Evolutionary conservation across 2,329 filamentous ascomycete species (phyloP), one percentile per base, ranked within the genome.

Genomic region (Penicillium sp.): DNA sequence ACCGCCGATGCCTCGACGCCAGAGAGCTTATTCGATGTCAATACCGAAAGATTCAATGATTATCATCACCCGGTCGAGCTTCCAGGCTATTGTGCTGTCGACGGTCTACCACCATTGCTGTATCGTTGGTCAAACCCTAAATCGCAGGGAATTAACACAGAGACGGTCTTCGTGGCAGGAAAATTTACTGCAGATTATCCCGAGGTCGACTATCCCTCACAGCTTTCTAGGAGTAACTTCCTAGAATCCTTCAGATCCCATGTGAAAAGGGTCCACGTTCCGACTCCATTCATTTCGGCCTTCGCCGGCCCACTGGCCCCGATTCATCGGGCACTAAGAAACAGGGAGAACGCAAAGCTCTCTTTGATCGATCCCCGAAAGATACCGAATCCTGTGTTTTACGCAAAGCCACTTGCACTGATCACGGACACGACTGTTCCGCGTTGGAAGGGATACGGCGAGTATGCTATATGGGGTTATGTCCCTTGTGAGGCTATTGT

Each of bases 401-500:
- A 70, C 2, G 75, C 76, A 0, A 6, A 54, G 5, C 57, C 64
- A 1, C 54, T 77, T 1, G 66, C 76, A 3, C 25, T 48, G 3
- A n/a, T 58, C 0, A 68, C 63, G 0, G 10, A 10, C 1, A 66
- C 62, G 2, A 22, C 43, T 11, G 60, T 60, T 0, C 6, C 62
- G 0, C 57, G 43, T 0, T 71, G 72, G 53, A 55, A 59, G 8
- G 67, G 62, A 0, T 77, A 75, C n/a, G 72, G 70, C 0, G 77
- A 79, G 22, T 78, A 68, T 42, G 58, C 76, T 0, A 59, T 78
- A 0, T 79, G 77, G 77, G 71, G 73, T 0, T 54, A 58, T 1
- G 64, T 78, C 0, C 63, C 69, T 0, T 26, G 60, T 0, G 22
- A 63, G 2, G 72, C 75, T 2, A 75, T 79, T 8, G 52, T 74